These are phyloP conservation scores for Trametes sp. DNA, from an alignment of 1,284 basidiomycete genomes.

Conservation along the genomic window DNA sequence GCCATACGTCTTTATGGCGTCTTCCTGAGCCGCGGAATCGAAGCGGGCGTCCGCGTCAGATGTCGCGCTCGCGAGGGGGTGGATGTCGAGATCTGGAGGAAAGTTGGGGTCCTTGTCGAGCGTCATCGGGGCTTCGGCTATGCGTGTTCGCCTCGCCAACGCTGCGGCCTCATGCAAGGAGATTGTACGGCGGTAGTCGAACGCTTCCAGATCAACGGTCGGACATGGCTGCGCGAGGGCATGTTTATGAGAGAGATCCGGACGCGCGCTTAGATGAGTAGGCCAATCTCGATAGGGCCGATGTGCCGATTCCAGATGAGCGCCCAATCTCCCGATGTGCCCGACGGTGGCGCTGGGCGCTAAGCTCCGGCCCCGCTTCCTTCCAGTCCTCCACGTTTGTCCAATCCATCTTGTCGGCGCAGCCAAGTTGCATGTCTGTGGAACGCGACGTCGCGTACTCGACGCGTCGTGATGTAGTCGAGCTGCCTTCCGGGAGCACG, in stretches of 20 bases:
- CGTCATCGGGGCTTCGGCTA: conserved; percentile 6
- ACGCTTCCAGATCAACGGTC: background rate
- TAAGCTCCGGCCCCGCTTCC: background rate
- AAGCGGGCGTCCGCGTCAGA: conserved; percentile 44
- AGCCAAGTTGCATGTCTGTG: background rate
- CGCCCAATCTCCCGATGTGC: conserved; percentile 21
- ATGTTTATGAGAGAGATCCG: background rate
- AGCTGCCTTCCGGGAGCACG: conserved; percentile 21
- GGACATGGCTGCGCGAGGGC: background rate
- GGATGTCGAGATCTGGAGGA: conserved; percentile 38
- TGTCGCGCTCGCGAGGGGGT: conserved; percentile 26
- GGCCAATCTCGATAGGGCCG: conserved; percentile 24
- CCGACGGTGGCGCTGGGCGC: background rate
- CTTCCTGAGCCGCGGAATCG: conserved; percentile 55
- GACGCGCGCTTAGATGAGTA: background rate
- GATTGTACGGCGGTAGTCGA: conserved; percentile 1
- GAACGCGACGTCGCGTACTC: background rate
- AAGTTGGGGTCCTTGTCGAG: conserved; percentile 37
- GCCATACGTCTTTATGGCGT: conserved; percentile 72
- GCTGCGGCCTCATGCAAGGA: background rate
- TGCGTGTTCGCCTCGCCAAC: background rate
- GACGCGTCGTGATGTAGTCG: background rate
- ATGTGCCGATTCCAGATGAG: conserved; percentile 15
- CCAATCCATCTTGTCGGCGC: no score
- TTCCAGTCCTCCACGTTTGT: background rate